Evolutionary conservation across 805 yeast genomes (phyloP).

Genomic region (Grigorovia transvaalensis): DNA sequence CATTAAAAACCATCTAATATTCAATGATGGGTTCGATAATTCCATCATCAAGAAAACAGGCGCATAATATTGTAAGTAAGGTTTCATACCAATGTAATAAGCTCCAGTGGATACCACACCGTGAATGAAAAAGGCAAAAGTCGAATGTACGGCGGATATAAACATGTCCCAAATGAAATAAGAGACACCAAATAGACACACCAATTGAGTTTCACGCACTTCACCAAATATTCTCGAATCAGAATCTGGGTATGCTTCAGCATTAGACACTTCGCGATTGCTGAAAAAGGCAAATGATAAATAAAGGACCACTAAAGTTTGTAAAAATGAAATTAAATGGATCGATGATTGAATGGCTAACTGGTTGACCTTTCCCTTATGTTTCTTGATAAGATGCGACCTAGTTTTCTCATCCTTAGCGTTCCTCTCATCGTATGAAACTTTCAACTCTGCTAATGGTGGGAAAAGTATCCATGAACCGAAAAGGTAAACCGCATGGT

Average conservation of each 20-base stretch:
- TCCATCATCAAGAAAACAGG: constrained; percentile 77
- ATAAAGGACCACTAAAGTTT: constrained; percentile 55
- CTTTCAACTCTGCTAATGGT: constrained; percentile 10
- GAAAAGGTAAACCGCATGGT: constrained; percentile 22
- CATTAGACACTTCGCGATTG: constrained; percentile 2
- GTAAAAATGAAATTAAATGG: constrained; percentile 80
- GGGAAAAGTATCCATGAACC: constrained; percentile 25
- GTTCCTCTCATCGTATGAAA: constrained; percentile 7
- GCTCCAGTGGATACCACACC: constrained; percentile 70
- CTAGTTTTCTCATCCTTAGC: constrained; percentile 3
- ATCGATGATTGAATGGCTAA: constrained; percentile 24
- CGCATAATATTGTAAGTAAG: constrained; percentile 67
- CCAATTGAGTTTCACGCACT: constrained; percentile 17
- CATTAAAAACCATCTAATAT: constrained; percentile 71
- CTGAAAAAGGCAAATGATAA: constrained; percentile 23
- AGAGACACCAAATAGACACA: constrained; percentile 44
- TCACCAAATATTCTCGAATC: constrained; percentile 20
- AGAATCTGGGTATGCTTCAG: constrained; percentile 11
- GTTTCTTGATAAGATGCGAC: background rate
- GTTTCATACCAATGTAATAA: constrained; percentile 51
- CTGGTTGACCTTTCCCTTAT: constrained; percentile 9
- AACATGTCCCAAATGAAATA: constrained; percentile 79
- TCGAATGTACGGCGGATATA: constrained; percentile 49
- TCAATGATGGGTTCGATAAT: constrained; percentile 80
- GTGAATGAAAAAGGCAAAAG: constrained; percentile 57